phyloP scores from a whole-genome alignment of 331 rosid genomes.

The Erythrophleum ivorense region DNA sequence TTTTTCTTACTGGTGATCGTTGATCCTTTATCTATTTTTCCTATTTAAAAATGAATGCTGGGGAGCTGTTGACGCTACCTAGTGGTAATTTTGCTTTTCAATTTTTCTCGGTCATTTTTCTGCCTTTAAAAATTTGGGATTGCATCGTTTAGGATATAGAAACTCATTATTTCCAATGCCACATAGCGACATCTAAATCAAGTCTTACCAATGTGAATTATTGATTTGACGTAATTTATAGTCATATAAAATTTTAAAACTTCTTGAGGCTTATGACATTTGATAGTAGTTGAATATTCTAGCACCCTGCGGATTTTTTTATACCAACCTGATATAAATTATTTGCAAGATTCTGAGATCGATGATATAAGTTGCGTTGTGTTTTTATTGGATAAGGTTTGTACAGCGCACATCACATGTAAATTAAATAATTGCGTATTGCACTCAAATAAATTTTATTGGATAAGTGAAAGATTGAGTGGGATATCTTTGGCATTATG shows the following conservation, averaged over 20 bases:
- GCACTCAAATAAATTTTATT: conserved; percentile 25
- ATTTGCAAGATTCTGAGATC: conserved; percentile 20
- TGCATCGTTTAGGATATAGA: not conserved
- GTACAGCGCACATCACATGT: conserved; percentile 1
- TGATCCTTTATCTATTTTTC: conserved; percentile 17
- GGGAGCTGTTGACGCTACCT: conserved; percentile 3
- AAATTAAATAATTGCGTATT: conserved; percentile 6
- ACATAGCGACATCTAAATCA: not conserved
- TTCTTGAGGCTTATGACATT: not conserved
- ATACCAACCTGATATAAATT: not conserved
- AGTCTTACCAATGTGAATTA: conserved; percentile 13
- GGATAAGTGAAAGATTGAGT: conserved; percentile 12
- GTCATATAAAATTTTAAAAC: not conserved
- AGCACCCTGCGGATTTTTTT: not conserved
- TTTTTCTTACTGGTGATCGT: not conserved
- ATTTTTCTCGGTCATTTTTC: not conserved
- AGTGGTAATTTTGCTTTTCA: conserved; percentile 3
- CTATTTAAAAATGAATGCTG: not conserved
- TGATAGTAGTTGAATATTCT: not conserved
- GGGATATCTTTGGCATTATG: not conserved
- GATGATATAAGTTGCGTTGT: not conserved
- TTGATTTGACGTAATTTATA: conserved; percentile 3
- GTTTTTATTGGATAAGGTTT: not conserved
- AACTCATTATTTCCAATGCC: conserved; percentile 4
- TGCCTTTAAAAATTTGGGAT: not conserved